Evolutionary conservation across 2,329 filamentous ascomycete genomes (phyloP).

Genomic region (Myriosclerotinia duriaeana): DNA sequence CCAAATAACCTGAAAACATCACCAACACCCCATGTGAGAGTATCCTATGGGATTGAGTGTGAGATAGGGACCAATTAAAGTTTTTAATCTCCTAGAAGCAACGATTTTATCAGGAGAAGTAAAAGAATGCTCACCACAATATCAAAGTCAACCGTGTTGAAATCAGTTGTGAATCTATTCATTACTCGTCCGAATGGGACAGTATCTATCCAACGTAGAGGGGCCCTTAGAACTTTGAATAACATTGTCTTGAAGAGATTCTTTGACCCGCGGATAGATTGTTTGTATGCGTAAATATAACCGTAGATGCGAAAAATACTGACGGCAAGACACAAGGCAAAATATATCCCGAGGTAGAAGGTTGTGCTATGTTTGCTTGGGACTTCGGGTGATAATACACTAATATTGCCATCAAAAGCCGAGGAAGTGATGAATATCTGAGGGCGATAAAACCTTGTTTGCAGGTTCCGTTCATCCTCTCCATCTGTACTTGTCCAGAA

Average conservation of each 20-base stretch:
- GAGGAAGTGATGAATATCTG: constrained; percentile 7
- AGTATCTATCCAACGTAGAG: constrained; percentile 73
- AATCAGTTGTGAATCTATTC: constrained; percentile 74
- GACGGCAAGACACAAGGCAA: constrained; percentile 14
- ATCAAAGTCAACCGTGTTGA: constrained; percentile 41
- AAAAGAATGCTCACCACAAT: constrained; percentile 10
- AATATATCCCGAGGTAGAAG: constrained; percentile 24
- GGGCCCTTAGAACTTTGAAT: constrained; percentile 65
- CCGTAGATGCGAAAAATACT: constrained; percentile 38
- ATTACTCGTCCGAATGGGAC: constrained; percentile 71
- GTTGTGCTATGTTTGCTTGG: not conserved
- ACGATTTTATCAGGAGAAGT: not conserved
- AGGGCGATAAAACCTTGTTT: constrained; percentile 4
- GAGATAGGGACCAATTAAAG: not conserved
- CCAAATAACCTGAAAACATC: constrained; percentile 47
- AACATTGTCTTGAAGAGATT: constrained; percentile 65
- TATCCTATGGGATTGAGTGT: not conserved
- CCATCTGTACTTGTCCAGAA: constrained; percentile 19
- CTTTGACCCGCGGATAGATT: constrained; percentile 65
- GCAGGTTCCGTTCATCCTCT: not conserved
- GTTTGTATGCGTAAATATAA: constrained; percentile 61
- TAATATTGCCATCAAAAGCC: not conserved
- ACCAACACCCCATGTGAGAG: constrained; percentile 11
- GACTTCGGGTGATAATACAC: not conserved
- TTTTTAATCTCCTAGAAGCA: no score